phyloP scores from a whole-genome alignment of 768 basidiomycete species.

The Pulveroboletus frians region DNA sequence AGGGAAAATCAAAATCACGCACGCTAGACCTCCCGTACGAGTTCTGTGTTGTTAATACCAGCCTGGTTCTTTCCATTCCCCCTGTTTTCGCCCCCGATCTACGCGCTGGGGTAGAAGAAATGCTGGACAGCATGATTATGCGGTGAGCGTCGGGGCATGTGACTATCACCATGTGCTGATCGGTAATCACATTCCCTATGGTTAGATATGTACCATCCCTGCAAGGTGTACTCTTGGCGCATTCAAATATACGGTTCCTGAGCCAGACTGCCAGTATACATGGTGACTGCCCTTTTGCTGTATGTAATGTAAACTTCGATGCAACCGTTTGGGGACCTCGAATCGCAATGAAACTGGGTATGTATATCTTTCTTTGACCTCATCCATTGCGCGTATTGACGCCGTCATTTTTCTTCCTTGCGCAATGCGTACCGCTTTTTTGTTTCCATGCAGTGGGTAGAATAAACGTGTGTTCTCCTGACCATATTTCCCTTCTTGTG shows the following conservation, averaged over 20 bases:
- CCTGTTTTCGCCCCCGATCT: slow-evolving; percentile 76
- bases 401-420: neutral
- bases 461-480: slow-evolving; percentile 84
- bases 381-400: neutral
- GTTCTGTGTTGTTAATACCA: slow-evolving; percentile 60
- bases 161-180: slow-evolving; percentile 6
- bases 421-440: neutral
- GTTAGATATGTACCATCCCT: slow-evolving; percentile 86
- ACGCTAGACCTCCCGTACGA: slow-evolving; percentile 36
- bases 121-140: slow-evolving; percentile 95
- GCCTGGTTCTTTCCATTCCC: slow-evolving; percentile 68
- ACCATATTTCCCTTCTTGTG: slow-evolving; percentile 85
- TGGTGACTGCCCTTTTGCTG: slow-evolving; percentile 80
- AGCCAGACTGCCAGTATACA: slow-evolving; percentile 61
- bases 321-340: slow-evolving; percentile 86
- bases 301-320: slow-evolving; percentile 71
- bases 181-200: neutral
- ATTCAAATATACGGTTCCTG: slow-evolving; percentile 71
- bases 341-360: slow-evolving; percentile 76
- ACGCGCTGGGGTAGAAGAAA: slow-evolving; percentile 74
- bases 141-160: slow-evolving; percentile 48
- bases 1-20: slow-evolving; percentile 38
- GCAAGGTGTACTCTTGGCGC: slow-evolving; percentile 79
- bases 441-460: slow-evolving; percentile 57
- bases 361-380: slow-evolving; percentile 20